phyloP scores from a whole-genome alignment of 192 early-diverging fungal genomes.

The Linnemannia hyalina region DNA sequence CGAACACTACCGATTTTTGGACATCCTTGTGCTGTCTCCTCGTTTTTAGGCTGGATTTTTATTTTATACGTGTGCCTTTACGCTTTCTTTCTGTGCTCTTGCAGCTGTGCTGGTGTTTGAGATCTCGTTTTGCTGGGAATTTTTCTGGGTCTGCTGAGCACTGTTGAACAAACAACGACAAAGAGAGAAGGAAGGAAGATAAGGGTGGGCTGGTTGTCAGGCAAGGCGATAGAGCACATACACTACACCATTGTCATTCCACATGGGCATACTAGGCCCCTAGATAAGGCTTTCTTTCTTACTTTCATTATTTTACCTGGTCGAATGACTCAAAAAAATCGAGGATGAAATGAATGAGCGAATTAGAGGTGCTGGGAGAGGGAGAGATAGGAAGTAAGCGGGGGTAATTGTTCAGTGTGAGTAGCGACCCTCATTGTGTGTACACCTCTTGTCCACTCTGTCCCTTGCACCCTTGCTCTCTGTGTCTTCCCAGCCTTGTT shows the following conservation, averaged over 20 bases:
- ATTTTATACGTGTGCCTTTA: not conserved
- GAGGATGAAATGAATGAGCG: not conserved
- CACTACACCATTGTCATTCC: not conserved
- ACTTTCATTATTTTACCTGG: not conserved
- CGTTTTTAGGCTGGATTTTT: not conserved
- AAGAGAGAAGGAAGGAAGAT: not conserved
- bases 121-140: not conserved
- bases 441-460: no score
- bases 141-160: not conserved
- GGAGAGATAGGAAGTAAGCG: not conserved
- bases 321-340: no score
- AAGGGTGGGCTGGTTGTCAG: not conserved
- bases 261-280: not conserved
- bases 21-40: not conserved
- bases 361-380: no score
- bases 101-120: not conserved
- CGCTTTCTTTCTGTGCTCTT: not conserved
- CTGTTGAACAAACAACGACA: not conserved
- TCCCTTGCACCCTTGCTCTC: no score
- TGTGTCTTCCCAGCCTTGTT: no score
- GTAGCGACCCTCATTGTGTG: not conserved
- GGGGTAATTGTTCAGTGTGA: not conserved
- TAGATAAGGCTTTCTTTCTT: not conserved
- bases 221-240: not conserved
- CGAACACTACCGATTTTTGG: not conserved